A percentile compares a stretch with the other conserved stretches of the same genome.
Conservation (phyloP, 345 rosid species). For the Gossypium anomalum region DNA sequence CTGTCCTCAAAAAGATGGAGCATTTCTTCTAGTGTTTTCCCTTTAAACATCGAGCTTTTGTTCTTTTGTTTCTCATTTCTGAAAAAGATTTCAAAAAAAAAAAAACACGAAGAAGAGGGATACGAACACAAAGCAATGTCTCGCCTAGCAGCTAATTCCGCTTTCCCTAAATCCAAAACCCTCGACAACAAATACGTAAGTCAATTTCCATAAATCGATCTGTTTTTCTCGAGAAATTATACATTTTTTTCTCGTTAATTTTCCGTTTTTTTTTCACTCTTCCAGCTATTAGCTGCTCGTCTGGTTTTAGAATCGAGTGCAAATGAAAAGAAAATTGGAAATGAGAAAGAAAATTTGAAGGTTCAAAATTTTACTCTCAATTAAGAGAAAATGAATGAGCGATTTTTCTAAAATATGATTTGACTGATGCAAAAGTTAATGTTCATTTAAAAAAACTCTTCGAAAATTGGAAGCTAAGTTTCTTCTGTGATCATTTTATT, state of each 20-base stretch:
- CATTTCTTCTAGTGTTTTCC: conserved; percentile 1
- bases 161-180: conserved; percentile 75
- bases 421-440: neutral
- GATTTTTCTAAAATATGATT: neutral
- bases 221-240: neutral
- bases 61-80: conserved; percentile 2
- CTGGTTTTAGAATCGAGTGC: neutral
- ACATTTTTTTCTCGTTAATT: no score
- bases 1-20: conserved; percentile 6
- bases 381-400: neutral
- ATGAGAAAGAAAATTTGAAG: neutral
- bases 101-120: neutral
- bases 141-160: conserved; percentile 47
- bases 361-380: neutral
- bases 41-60: neutral
- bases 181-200: conserved; percentile 91
- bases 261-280: no score
- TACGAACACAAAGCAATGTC: neutral
- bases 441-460: neutral
- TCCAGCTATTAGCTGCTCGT: neutral
- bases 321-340: neutral
- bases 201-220: neutral
- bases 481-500: neutral
- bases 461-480: neutral
- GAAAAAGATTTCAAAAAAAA: no score